Conservation (phyloP, 2,329 filamentous ascomycete genomes). For the Chaetothyriales sp. region DNA sequence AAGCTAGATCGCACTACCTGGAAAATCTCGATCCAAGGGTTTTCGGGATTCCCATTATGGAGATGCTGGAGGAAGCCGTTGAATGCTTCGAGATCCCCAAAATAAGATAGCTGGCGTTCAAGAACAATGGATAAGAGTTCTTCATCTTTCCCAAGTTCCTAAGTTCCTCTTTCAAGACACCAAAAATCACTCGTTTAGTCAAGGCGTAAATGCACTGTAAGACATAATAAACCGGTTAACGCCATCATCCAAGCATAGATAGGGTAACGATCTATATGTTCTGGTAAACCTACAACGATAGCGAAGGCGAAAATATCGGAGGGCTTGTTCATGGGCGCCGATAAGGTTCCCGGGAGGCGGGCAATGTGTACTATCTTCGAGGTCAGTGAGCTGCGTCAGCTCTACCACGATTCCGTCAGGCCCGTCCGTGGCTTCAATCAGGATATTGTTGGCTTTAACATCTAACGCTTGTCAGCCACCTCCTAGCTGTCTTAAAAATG, state of each 20-base stretch:
- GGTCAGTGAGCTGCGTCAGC: conserved; percentile 21
- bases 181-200: conserved; percentile 30
- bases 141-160: conserved; percentile 16
- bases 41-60: conserved; percentile 19
- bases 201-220: conserved; percentile 34
- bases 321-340: conserved; percentile 19
- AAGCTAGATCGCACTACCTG: conserved; percentile 29
- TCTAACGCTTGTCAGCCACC: conserved; percentile 16
- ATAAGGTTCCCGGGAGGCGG: conserved; percentile 11
- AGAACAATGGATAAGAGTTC: conserved; percentile 30
- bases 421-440: conserved; percentile 14
- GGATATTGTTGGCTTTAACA: conserved; percentile 25
- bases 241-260: neutral
- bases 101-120: conserved; percentile 36
- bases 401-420: conserved; percentile 12
- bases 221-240: conserved; percentile 2
- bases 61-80: conserved; percentile 31
- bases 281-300: conserved; percentile 18
- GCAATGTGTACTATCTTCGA: conserved; percentile 14
- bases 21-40: conserved; percentile 28
- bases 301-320: conserved; percentile 27
- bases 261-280: neutral
- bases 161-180: conserved; percentile 25
- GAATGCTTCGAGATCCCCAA: conserved; percentile 31
- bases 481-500: conserved; percentile 3